A percentile compares a stretch with the other conserved stretches of the same genome.
Evolutionary conservation across 208 protist species (phyloP).

Genomic region (Leishmania tarentolae): DNA sequence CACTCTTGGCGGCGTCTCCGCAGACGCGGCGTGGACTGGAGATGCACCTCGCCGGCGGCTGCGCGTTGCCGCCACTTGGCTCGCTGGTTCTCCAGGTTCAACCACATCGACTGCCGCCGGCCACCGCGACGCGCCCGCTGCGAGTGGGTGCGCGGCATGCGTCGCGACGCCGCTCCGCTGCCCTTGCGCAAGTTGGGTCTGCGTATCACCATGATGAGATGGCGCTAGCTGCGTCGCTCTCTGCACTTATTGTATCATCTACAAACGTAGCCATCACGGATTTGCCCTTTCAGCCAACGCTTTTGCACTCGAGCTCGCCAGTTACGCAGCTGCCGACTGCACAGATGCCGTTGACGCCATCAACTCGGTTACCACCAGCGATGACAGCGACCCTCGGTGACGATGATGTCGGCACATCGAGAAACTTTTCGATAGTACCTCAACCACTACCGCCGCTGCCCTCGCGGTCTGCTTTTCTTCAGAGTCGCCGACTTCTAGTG

Average conservation of each 20-base stretch:
- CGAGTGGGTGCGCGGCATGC: neutral
- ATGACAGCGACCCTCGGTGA: neutral
- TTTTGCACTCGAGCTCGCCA: slow-evolving; percentile 1
- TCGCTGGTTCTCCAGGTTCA: slow-evolving; percentile 43
- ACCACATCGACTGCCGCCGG: neutral
- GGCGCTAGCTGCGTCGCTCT: neutral
- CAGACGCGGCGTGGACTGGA: slow-evolving; percentile 40
- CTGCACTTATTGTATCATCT: slow-evolving; percentile 19
- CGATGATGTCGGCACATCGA: neutral
- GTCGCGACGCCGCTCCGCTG: neutral
- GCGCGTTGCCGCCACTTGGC: slow-evolving; percentile 43
- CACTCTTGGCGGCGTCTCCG: slow-evolving; percentile 42
- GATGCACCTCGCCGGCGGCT: slow-evolving; percentile 35
- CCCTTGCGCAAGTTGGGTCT: neutral
- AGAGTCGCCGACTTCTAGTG: slow-evolving; percentile 2
- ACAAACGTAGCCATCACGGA: neutral
- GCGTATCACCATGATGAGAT: neutral
- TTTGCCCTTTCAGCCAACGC: neutral
- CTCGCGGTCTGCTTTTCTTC: neutral
- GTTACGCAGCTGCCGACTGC: neutral
- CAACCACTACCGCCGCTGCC: neutral
- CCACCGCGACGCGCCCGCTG: neutral
- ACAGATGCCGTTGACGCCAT: neutral
- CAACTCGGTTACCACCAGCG: slow-evolving; percentile 1
- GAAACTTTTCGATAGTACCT: neutral